Percentiles rank a stretch among this genome's conserved stretches.
phyloP scores from a whole-genome alignment of 257 asterid genomes.

The Thymus mandschuricus region DNA sequence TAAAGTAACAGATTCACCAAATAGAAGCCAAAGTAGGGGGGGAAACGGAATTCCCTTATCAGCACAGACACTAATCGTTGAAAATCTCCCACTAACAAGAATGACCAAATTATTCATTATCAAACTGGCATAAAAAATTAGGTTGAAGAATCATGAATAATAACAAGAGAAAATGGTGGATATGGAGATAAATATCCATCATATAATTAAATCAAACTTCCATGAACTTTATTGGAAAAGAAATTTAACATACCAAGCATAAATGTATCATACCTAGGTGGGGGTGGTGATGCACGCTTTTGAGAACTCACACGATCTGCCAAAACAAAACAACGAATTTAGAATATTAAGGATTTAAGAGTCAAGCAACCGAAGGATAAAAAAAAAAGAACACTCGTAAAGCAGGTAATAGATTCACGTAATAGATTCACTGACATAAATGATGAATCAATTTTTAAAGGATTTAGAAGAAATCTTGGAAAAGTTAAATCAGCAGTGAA shows the following conservation, averaged over 20 bases:
- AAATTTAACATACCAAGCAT: neutral
- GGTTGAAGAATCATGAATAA: constrained; percentile 7
- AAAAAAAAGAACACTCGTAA: constrained; percentile 9
- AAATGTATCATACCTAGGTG: constrained; percentile 56
- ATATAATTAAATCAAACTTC: neutral
- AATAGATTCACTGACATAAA: neutral
- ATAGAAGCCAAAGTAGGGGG: neutral
- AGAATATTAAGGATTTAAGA: constrained; percentile 25
- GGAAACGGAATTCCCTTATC: neutral
- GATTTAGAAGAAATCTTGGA: constrained; percentile 1
- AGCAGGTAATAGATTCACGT: constrained; percentile 3
- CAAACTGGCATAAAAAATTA: constrained; percentile 9
- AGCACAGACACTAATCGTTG: neutral
- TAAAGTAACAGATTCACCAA: neutral
- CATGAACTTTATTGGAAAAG: neutral
- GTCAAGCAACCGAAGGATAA: constrained; percentile 10
- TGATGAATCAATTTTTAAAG: neutral
- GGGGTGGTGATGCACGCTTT: constrained; percentile 59
- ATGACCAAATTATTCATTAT: neutral
- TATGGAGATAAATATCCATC: neutral
- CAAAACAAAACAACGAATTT: constrained; percentile 34
- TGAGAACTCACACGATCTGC: constrained; percentile 51
- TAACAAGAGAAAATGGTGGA: constrained; percentile 6
- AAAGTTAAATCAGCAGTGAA: constrained; percentile 13
- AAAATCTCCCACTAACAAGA: neutral